Conservation (phyloP, 2,329 filamentous ascomycete species). For the Orbilia javanica region DNA sequence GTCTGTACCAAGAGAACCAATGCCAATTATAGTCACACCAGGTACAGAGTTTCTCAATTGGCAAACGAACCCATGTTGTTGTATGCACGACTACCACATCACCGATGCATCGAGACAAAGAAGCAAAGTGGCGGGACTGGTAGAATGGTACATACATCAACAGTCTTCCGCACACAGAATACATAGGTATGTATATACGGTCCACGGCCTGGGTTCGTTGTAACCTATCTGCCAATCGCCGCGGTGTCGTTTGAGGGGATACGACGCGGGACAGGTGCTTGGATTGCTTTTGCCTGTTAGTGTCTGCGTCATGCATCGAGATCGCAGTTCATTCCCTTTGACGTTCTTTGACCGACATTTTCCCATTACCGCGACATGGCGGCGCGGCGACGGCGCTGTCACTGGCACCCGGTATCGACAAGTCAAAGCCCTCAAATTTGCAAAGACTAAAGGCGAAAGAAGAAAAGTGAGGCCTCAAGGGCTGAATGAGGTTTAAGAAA, state of each 20-base stretch:
- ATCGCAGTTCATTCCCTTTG: slow-evolving; percentile 22
- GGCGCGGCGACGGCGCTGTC: slow-evolving; percentile 36
- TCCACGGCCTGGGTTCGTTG: slow-evolving; percentile 5
- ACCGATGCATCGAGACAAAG: slow-evolving; percentile 29
- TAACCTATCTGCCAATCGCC: slow-evolving; percentile 11
- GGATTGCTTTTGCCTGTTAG: background rate
- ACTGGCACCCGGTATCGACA: slow-evolving; percentile 8
- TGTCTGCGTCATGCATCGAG: too few relatives aligned
- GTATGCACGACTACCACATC: slow-evolving; percentile 38
- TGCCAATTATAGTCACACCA: slow-evolving; percentile 55
- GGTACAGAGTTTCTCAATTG: slow-evolving; percentile 46
- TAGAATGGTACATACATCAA: background rate
- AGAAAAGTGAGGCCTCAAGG: slow-evolving; percentile 50
- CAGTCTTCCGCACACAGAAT: background rate
- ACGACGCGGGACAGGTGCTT: slow-evolving; percentile 3
- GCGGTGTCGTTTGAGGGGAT: background rate
- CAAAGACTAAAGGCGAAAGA: slow-evolving; percentile 2
- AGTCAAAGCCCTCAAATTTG: background rate
- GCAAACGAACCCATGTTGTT: slow-evolving; percentile 31
- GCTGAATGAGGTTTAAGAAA: slow-evolving; percentile 24
- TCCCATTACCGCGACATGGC: slow-evolving; percentile 43
- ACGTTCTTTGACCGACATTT: slow-evolving; percentile 39
- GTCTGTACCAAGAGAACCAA: slow-evolving; percentile 29
- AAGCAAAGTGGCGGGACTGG: slow-evolving; percentile 1
- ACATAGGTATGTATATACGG: background rate